phyloP scores from a whole-genome alignment of 1,284 basidiomycete genomes.

The Rhodotorula glutinis region DNA sequence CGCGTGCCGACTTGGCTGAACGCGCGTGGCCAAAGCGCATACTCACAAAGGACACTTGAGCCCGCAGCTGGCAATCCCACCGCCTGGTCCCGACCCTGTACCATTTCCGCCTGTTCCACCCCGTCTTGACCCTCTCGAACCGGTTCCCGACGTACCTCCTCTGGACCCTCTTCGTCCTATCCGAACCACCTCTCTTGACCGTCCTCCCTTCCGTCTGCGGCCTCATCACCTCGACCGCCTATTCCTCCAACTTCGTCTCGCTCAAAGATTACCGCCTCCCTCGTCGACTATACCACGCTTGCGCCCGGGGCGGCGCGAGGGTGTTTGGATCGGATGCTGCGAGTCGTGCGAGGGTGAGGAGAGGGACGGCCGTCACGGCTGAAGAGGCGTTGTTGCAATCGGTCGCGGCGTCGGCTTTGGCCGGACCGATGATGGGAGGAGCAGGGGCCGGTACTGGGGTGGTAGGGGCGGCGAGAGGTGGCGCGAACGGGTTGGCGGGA shows the following conservation, averaged over 20 bases:
- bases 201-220: conserved; percentile 61
- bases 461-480: background rate
- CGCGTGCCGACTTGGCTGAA: too few relatives aligned
- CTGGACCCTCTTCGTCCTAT: conserved; percentile 55
- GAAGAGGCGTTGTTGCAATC: conserved; percentile 11
- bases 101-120: conserved; percentile 33
- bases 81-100: conserved; percentile 29
- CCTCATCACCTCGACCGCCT: conserved; percentile 66
- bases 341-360: conserved; percentile 47
- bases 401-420: background rate
- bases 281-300: conserved; percentile 55
- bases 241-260: conserved; percentile 71
- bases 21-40: too few relatives aligned
- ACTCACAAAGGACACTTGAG: too few relatives aligned
- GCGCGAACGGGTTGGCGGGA: background rate
- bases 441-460: background rate
- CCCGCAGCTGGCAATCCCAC: conserved; percentile 23
- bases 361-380: conserved; percentile 39
- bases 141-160: conserved; percentile 28
- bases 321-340: conserved; percentile 59
- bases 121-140: conserved; percentile 20
- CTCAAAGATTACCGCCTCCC: conserved; percentile 73
- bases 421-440: background rate
- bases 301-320: conserved; percentile 59
- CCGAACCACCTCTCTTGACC: conserved; percentile 63